phyloP scores from a whole-genome alignment of 441 rosid species.

The Bruguiera hainesii region DNA sequence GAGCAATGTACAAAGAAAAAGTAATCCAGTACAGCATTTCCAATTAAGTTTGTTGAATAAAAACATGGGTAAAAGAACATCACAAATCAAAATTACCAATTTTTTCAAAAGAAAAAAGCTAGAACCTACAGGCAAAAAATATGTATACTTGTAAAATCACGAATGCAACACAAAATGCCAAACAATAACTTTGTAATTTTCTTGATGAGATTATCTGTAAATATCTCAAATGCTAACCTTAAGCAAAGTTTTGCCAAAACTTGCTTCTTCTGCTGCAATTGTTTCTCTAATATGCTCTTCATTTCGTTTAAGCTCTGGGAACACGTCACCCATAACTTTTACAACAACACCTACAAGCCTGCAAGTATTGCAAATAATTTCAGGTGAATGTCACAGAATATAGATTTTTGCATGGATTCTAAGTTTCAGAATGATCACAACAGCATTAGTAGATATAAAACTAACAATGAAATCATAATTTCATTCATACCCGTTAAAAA shows the following conservation, averaged over 20 bases:
- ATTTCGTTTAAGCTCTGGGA: constrained; percentile 84
- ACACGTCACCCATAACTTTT: constrained; percentile 76
- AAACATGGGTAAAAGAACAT: too few relatives aligned
- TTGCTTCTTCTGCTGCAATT: constrained; percentile 82
- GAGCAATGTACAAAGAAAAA: background rate
- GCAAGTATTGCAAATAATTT: constrained; percentile 20
- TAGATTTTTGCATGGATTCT: too few relatives aligned
- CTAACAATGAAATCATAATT: background rate
- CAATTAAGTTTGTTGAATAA: too few relatives aligned
- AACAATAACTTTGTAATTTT: background rate
- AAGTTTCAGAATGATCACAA: too few relatives aligned
- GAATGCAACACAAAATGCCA: too few relatives aligned
- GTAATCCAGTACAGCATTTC: too few relatives aligned
- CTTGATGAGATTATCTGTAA: background rate
- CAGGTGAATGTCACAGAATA: too few relatives aligned
- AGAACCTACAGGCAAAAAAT: too few relatives aligned
- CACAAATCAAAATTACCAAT: too few relatives aligned
- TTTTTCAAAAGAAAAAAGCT: too few relatives aligned
- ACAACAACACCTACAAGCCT: constrained; percentile 82
- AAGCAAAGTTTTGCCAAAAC: constrained; percentile 89
- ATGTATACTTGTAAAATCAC: too few relatives aligned
- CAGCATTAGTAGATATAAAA: too few relatives aligned
- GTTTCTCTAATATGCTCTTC: constrained; percentile 65
- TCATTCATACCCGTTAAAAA: constrained; percentile 73
- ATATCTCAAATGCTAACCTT: constrained; percentile 48